These are phyloP conservation scores for Malus hybrid DNA, from an alignment of 331 rosid genomes.

Conservation along the genomic window DNA sequence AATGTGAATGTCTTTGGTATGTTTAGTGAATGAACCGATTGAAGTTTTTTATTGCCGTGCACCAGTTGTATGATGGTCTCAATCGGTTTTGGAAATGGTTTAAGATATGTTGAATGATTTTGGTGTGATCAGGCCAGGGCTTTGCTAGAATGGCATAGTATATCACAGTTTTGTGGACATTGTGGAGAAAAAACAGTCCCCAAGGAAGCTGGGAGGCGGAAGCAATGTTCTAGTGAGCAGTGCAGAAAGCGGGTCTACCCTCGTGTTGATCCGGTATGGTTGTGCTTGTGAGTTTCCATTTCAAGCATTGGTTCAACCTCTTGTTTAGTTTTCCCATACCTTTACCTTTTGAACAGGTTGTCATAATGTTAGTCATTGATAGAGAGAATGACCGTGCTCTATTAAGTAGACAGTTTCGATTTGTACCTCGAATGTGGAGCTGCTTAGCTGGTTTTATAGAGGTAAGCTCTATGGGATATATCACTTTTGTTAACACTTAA, in stretches of 20 bases:
- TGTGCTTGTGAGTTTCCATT: conserved; percentile 5
- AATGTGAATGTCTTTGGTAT: neutral
- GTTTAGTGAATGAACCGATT: neutral
- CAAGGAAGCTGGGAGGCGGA: conserved; percentile 74
- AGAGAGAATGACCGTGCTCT: conserved; percentile 70
- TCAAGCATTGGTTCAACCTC: neutral
- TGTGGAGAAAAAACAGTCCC: conserved; percentile 60
- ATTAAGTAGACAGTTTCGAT: conserved; percentile 52
- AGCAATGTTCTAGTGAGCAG: conserved; percentile 67
- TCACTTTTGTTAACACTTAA: neutral
- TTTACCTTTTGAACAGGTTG: conserved; percentile 42
- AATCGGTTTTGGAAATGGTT: neutral
- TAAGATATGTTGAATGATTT: conserved; percentile 6
- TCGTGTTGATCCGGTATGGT: conserved; percentile 84
- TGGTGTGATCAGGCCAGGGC: conserved; percentile 65
- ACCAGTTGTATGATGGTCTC: neutral
- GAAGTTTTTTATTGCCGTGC: neutral
- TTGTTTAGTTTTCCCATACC: neutral
- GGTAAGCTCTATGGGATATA: conserved; percentile 21
- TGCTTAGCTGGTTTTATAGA: conserved; percentile 90
- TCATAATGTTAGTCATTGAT: conserved; percentile 89
- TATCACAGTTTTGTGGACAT: conserved; percentile 16
- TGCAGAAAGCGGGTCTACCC: conserved; percentile 78
- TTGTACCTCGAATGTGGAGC: conserved; percentile 62
- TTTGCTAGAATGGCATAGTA: conserved; percentile 74